Evolutionary conservation across 2,329 filamentous ascomycete species (phyloP), one percentile per base, ranked within the genome.

Genomic region (Clarireedia paspali): DNA sequence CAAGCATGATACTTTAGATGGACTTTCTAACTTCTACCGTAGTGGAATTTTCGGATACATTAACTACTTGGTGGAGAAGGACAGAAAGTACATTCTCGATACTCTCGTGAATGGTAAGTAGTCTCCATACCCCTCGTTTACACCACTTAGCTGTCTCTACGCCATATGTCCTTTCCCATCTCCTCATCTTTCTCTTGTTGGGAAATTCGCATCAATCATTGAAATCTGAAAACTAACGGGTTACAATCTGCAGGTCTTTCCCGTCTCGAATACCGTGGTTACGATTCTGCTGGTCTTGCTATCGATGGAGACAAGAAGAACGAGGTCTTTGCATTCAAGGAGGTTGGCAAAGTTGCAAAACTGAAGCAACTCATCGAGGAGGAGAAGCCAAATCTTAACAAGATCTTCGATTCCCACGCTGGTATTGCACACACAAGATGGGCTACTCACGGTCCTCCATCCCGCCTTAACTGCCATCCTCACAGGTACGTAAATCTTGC

Each of bases 281-380:
- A 99, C 75, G 94, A 99, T 56, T 97, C 94, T 62, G 92, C 94
- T 60, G 94, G 94, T 78, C 81, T 99, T 63, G 92, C 92, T 64
- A 77, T 99, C 68, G 94, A 99, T 72, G 94, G 94, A 62, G 89
- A 99, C 81, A 97, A 96, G 85, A 96, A 94, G 81, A 95, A 96
- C 69, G 90, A 97, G 77, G 91, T 97, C 64, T 83, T 89, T 64
- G 91, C 94, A 61, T 97, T 91, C 83, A 99, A 99, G 82, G 94
- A 97, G 79, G 94, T 99, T 61, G 94, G 94, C 80, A 99, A 99
- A 84, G 94, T 99, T 60, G 90, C 87, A 73, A 96, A 95, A 78
- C 82, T 99, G 72, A 95, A 89, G 82, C 79, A 91, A 77, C 87
- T 97, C 73, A 92, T 97, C 68, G 89, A 87, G 56, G 84, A 89